Evolutionary conservation across 768 basidiomycete genomes (phyloP).

Genomic region (Leccinellum luteum): DNA sequence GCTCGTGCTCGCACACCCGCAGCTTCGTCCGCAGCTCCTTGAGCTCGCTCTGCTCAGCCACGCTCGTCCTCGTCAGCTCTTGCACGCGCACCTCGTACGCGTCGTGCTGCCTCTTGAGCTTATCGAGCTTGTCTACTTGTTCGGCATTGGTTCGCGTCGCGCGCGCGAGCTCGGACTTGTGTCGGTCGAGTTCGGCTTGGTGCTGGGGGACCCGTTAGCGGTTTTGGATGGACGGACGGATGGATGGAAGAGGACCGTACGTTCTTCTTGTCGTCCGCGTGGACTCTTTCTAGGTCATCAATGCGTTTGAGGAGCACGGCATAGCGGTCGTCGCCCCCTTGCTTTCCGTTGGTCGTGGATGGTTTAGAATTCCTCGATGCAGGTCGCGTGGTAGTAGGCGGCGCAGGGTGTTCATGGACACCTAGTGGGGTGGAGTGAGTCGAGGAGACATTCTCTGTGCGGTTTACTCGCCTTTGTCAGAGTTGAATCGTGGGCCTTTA

Average conservation of each 20-base stretch:
- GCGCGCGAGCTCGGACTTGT: slow-evolving; percentile 54
- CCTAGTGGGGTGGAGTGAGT: slow-evolving; percentile 32
- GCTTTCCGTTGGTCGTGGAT: slow-evolving; percentile 16
- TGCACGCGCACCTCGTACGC: slow-evolving; percentile 56
- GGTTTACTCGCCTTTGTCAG: slow-evolving; percentile 4
- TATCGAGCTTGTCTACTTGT: slow-evolving; percentile 52
- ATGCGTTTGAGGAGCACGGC: slow-evolving; percentile 58
- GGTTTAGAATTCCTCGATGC: slow-evolving; percentile 28
- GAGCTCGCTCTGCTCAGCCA: slow-evolving; percentile 56
- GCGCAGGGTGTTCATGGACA: slow-evolving; percentile 13
- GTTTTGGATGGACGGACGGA: too few species aligned
- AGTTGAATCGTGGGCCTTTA: slow-evolving; percentile 40
- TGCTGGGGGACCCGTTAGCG: slow-evolving; percentile 42
- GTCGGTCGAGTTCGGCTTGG: slow-evolving; percentile 54
- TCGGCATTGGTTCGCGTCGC: slow-evolving; percentile 48
- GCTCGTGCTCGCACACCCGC: slow-evolving; percentile 56
- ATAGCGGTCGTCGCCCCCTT: slow-evolving; percentile 43
- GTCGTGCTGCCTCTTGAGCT: slow-evolving; percentile 61
- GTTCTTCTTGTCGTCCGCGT: slow-evolving; percentile 61
- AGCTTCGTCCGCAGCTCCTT: slow-evolving; percentile 62
- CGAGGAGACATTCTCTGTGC: too few species aligned
- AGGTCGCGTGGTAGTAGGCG: slow-evolving; percentile 16
- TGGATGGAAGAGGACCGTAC: slow-evolving; percentile 31
- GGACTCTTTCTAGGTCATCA: slow-evolving; percentile 60
- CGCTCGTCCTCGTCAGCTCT: slow-evolving; percentile 52